Percentiles rank a stretch among this genome's conserved stretches.
Conservation (phyloP, 768 basidiomycete genomes). For the Tremella fuciformis region DNA sequence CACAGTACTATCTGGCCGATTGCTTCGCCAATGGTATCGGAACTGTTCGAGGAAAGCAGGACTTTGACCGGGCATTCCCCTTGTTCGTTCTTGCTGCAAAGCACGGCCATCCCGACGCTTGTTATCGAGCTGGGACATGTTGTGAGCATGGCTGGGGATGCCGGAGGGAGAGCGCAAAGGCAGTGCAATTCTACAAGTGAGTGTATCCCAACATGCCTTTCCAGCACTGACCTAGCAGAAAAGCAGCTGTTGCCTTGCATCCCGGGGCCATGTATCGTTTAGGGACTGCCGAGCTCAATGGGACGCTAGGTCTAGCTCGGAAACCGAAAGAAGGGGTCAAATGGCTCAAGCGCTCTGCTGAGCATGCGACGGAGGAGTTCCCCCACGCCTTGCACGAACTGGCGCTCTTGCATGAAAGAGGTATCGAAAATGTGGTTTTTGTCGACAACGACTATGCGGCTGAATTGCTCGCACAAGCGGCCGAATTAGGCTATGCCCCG, state of each 20-base stretch:
- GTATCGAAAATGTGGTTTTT: conserved; percentile 96
- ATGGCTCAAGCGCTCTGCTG: conserved; percentile 96
- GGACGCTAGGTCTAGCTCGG: conserved; percentile 79
- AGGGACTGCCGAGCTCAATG: conserved; percentile 92
- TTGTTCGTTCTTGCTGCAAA: conserved; percentile 94
- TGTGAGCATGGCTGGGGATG: conserved; percentile 99
- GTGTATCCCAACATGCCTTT: conserved; percentile 18
- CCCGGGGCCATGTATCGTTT: conserved; percentile 96
- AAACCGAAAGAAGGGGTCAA: conserved; percentile 95
- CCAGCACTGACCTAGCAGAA: conserved; percentile 54
- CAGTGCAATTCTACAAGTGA: conserved; percentile 76
- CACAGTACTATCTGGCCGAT: conserved; percentile 97
- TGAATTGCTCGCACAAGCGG: conserved; percentile 89
- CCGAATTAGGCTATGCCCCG: conserved; percentile 93
- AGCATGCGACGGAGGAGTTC: conserved; percentile 81
- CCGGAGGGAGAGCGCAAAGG: conserved; percentile 84
- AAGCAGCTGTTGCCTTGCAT: conserved; percentile 84
- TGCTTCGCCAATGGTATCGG: conserved; percentile 99
- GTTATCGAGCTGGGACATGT: conserved; percentile 93
- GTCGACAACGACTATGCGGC: conserved; percentile 93
- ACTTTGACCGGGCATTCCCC: conserved; percentile 95
- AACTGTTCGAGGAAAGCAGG: conserved; percentile 81
- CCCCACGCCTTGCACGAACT: conserved; percentile 95
- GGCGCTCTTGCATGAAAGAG: conserved; percentile 89
- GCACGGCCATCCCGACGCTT: conserved; percentile 91